Percentiles rank a stretch among this genome's conserved stretches.
Evolutionary conservation across 2,329 filamentous ascomycete species (phyloP).

Genomic region (Colletotrichum destructivum): DNA sequence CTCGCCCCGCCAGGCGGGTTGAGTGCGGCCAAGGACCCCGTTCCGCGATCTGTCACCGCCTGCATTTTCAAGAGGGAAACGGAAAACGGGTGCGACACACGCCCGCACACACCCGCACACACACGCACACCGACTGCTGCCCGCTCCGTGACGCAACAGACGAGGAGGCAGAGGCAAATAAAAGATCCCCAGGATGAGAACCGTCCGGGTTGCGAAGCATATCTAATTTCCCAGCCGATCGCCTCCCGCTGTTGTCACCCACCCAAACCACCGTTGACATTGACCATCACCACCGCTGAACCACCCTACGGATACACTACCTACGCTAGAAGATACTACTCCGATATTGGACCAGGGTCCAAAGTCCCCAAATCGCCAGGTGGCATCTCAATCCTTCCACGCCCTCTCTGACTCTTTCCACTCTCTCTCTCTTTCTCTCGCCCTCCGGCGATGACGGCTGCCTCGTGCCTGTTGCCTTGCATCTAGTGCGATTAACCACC

Average conservation of each 20-base stretch:
- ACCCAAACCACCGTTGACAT: slow-evolving; percentile 25
- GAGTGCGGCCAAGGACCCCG: slow-evolving; percentile 18
- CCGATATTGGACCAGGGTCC: slow-evolving; percentile 43
- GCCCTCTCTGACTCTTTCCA: slow-evolving; percentile 11
- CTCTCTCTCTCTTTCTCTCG: slow-evolving; percentile 5
- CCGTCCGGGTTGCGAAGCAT: slow-evolving; percentile 15
- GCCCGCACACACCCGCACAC: slow-evolving; percentile 20
- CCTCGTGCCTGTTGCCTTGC: neutral
- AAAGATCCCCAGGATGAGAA: neutral
- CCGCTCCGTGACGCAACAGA: neutral
- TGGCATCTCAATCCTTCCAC: slow-evolving; percentile 47
- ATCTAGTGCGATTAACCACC: slow-evolving; percentile 5
- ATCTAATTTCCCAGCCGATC: slow-evolving; percentile 31
- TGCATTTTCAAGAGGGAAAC: slow-evolving; percentile 19
- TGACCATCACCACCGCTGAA: slow-evolving; percentile 10
- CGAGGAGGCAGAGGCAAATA: neutral
- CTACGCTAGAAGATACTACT: slow-evolving; percentile 7
- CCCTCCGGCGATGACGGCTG: slow-evolving; percentile 24
- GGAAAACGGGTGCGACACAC: slow-evolving; percentile 23
- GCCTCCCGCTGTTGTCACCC: slow-evolving; percentile 22
- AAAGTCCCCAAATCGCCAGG: slow-evolving; percentile 49
- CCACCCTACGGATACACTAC: neutral
- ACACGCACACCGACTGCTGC: slow-evolving; percentile 31
- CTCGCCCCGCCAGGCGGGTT: slow-evolving; percentile 13
- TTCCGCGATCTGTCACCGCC: slow-evolving; percentile 39